phyloP scores from a whole-genome alignment of 2,329 filamentous ascomycete genomes.

The Colletotrichum coccodes region DNA sequence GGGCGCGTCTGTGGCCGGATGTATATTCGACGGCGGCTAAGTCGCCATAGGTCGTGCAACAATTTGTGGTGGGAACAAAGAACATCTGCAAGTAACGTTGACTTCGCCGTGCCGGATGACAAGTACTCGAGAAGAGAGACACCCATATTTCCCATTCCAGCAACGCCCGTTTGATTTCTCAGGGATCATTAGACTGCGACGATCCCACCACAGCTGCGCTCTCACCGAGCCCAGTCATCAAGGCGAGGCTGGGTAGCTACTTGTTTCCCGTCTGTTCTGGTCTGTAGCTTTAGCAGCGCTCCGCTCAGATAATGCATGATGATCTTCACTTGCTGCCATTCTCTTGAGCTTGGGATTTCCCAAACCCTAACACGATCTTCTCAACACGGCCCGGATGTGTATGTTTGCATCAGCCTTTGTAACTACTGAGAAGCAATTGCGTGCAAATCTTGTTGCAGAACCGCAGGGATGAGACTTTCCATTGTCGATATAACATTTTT shows the following conservation, averaged over 20 bases:
- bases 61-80: neutral
- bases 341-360: neutral
- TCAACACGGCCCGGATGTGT: neutral
- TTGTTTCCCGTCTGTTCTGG: neutral
- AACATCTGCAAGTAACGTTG: neutral
- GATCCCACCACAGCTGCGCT: no score
- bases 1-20: constrained; percentile 45
- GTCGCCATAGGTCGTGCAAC: neutral
- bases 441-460: neutral
- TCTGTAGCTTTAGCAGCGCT: no score
- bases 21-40: neutral
- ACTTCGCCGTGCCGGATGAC: neutral
- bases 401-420: no score
- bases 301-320: neutral
- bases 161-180: neutral
- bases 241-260: no score
- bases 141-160: neutral
- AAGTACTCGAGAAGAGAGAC: neutral
- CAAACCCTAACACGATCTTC: neutral
- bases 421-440: neutral
- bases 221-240: no score
- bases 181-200: no score
- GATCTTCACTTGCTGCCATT: neutral
- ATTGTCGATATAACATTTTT: neutral
- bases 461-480: neutral